Percentiles rank a stretch among this genome's conserved stretches.
These are phyloP conservation scores for Corchorus olitorius DNA, from an alignment of 345 rosid genomes.

Conservation along the genomic window DNA sequence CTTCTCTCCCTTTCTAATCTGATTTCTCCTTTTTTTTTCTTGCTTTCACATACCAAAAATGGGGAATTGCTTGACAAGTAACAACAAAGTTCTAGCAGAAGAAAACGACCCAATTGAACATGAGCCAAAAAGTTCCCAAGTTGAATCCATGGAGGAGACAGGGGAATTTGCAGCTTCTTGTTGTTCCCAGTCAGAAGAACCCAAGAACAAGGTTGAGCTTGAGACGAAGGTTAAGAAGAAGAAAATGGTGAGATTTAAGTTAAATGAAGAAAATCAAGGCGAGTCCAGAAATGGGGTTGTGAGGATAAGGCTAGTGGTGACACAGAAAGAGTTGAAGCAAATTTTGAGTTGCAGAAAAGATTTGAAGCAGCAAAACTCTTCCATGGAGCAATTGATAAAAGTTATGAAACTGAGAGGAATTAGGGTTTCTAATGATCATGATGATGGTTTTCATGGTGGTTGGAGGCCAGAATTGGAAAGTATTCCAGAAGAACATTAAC, in stretches of 20 bases:
- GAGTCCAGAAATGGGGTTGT: conserved; percentile 30
- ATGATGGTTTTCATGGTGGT: conserved; percentile 2
- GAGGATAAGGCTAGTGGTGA: conserved; percentile 64
- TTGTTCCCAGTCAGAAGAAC: background rate
- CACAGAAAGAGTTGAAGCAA: conserved; percentile 60
- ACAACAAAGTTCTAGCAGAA: conserved; percentile 22
- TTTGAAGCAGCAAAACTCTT: conserved; percentile 20
- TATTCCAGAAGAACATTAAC: conserved; percentile 57
- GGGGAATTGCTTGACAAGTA: conserved; percentile 44
- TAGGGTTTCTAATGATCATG: conserved; percentile 2
- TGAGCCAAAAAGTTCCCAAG: background rate
- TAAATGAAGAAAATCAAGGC: conserved; percentile 25
- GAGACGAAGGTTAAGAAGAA: conserved; percentile 15
- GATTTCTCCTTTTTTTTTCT: background rate
- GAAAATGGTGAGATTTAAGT: conserved; percentile 35
- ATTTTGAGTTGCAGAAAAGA: conserved; percentile 40
- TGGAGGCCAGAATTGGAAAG: conserved; percentile 68
- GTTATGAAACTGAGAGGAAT: conserved; percentile 46
- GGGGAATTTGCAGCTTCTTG: background rate
- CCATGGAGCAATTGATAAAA: conserved; percentile 48
- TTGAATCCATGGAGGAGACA: conserved; percentile 1
- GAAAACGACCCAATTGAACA: background rate
- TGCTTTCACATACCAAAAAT: conserved; percentile 14
- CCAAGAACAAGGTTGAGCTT: background rate
- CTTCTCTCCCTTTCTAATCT: conserved; percentile 7